phyloP scores from a whole-genome alignment of 306 rosid species.

The Ochetophila trinervis region DNA sequence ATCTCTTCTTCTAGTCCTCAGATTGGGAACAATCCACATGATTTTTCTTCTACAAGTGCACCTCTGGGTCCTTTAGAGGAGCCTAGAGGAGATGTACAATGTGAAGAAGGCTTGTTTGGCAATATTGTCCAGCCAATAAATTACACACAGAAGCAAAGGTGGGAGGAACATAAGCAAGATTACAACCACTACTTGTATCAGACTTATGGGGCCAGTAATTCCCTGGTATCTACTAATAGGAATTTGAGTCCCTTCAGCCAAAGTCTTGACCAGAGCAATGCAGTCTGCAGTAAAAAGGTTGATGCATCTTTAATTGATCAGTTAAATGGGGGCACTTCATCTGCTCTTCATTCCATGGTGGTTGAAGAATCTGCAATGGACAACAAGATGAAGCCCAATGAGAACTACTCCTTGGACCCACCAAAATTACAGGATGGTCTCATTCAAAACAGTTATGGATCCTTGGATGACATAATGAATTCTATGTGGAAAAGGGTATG shows the following conservation, averaged over 20 bases:
- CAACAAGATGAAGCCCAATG: constrained; percentile 29
- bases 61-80: constrained; percentile 39
- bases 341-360: constrained; percentile 23
- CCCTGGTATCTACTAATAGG: constrained; percentile 29
- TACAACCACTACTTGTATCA: constrained; percentile 30
- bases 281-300: constrained; percentile 26
- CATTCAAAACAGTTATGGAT: constrained; percentile 30
- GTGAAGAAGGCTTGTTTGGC: constrained; percentile 56
- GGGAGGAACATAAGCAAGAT: constrained; percentile 47
- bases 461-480: constrained; percentile 53
- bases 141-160: constrained; percentile 32
- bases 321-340: constrained; percentile 33
- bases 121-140: constrained; percentile 35
- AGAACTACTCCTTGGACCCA: constrained; percentile 34
- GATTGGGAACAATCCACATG: constrained; percentile 33
- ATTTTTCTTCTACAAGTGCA: constrained; percentile 42
- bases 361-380: constrained; percentile 32
- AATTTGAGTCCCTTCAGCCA: constrained; percentile 27
- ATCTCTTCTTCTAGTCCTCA: constrained; percentile 33
- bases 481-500: constrained; percentile 51
- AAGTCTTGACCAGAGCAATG: constrained; percentile 39
- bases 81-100: constrained; percentile 31
- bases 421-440: constrained; percentile 39
- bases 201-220: constrained; percentile 31
- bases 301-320: constrained; percentile 33